A percentile compares a stretch with the other conserved stretches of the same genome.
Conservation (phyloP, 2,329 filamentous ascomycete species). For the Sporothrix phasma region DNA sequence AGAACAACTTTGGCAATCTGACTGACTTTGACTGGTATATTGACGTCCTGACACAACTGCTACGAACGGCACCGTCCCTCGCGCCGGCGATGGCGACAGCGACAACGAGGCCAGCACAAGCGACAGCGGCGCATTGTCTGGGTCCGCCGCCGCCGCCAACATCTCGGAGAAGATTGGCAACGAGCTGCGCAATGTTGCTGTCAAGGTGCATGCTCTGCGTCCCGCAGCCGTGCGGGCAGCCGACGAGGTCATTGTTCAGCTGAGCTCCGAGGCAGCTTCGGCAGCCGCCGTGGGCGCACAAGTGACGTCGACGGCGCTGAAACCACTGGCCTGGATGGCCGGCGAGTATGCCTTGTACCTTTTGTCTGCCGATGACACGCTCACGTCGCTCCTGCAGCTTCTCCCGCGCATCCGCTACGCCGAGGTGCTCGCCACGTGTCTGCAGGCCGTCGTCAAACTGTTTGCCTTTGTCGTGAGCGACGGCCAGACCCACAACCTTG, state of each 20-base stretch:
- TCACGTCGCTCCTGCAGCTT: constrained; percentile 64
- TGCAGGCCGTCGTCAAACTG: constrained; percentile 81
- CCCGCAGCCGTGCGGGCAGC: constrained; percentile 72
- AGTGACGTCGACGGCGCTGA: constrained; percentile 56
- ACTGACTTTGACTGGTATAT: constrained; percentile 97
- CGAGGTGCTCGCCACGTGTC: constrained; percentile 62
- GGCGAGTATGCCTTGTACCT: constrained; percentile 79
- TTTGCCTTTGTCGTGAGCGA: constrained; percentile 63
- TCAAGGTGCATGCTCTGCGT: constrained; percentile 80
- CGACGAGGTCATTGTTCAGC: constrained; percentile 59
- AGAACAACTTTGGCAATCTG: constrained; percentile 77
- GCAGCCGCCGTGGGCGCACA: constrained; percentile 34
- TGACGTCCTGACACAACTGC: constrained; percentile 74
- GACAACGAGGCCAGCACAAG: constrained; percentile 20
- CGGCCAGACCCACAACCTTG: constrained; percentile 35
- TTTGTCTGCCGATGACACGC: constrained; percentile 56
- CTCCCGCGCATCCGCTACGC: constrained; percentile 47
- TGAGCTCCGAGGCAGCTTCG: constrained; percentile 41
- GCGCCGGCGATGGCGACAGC: constrained; percentile 32
- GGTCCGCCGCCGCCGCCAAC: constrained; percentile 29
- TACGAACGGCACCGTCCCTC: constrained; percentile 56
- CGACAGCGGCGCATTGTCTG: constrained; percentile 15
- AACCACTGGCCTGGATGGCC: constrained; percentile 71
- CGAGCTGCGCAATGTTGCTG: constrained; percentile 81
- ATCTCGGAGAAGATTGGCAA: constrained; percentile 66